Conservation (phyloP, 2,329 filamentous ascomycete genomes). For the Cordyceps fumosorosea region DNA sequence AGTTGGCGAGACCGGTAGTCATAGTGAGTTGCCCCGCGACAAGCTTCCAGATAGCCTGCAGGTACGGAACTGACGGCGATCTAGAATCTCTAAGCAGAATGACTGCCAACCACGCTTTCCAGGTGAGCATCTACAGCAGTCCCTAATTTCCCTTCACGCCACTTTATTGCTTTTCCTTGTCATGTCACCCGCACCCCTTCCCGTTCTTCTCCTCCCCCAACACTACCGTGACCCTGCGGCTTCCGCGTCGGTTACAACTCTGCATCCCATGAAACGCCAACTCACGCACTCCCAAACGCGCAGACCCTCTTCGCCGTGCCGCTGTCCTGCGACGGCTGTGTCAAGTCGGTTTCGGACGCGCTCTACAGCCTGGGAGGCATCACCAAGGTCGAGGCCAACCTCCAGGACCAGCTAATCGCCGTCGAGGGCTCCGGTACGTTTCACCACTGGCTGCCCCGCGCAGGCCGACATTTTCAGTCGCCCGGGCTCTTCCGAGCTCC, state of each 20-base stretch:
- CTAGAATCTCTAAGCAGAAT: constrained; percentile 26
- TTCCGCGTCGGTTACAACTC: constrained; percentile 9
- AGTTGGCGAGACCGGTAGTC: neutral
- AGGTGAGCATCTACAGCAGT: constrained; percentile 27
- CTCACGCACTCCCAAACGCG: constrained; percentile 7
- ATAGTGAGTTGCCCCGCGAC: neutral
- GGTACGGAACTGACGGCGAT: neutral
- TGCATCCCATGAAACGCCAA: constrained; percentile 11
- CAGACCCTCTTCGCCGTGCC: constrained; percentile 94
- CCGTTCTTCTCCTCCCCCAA: neutral
- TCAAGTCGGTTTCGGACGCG: constrained; percentile 76
- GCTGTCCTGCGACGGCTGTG: constrained; percentile 83
- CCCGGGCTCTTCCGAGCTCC: neutral
- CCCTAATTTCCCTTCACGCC: constrained; percentile 9
- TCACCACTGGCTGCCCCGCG: neutral
- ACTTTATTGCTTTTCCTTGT: neutral
- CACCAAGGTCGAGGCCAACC: constrained; percentile 71
- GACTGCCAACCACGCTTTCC: constrained; percentile 39
- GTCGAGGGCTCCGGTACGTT: constrained; percentile 71
- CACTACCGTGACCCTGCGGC: neutral
- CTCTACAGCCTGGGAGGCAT: constrained; percentile 74
- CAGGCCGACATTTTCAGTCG: neutral
- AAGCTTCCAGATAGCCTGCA: neutral
- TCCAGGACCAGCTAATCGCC: constrained; percentile 75
- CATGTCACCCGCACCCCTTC: neutral